These are phyloP conservation scores for Penicillium bovifimosum DNA, from an alignment of 495 filamentous ascomycete species.

Conservation along the genomic window DNA sequence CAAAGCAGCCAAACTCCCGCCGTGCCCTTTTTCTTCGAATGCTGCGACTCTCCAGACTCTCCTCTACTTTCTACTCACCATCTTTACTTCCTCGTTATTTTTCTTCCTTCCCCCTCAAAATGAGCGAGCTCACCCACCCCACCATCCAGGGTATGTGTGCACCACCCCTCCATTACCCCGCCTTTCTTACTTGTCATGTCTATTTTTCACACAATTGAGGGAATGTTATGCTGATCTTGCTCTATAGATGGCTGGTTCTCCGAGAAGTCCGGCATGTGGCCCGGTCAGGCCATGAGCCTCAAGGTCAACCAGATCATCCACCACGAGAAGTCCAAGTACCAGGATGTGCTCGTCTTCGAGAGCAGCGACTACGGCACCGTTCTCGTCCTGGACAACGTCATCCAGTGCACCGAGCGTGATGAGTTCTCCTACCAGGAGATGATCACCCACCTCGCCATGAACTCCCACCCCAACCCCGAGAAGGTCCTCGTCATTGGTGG, in stretches of 20 bases:
- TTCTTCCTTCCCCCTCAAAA: constrained; percentile 26
- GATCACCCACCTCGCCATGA: constrained; percentile 98
- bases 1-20: constrained; percentile 28
- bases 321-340: constrained; percentile 98
- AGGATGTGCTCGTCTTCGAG: constrained; percentile 98
- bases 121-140: constrained; percentile 55
- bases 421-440: constrained; percentile 99
- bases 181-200: constrained; percentile 5
- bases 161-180: constrained; percentile 26
- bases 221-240: background rate
- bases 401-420: constrained; percentile 96
- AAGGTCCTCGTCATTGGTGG: constrained; percentile 97
- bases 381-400: constrained; percentile 97
- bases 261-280: constrained; percentile 97
- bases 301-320: constrained; percentile 96
- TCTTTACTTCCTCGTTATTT: constrained; percentile 12
- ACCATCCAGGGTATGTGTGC: constrained; percentile 52
- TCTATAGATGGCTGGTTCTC: constrained; percentile 96
- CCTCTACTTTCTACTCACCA: constrained; percentile 16
- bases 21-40: constrained; percentile 24
- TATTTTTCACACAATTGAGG: background rate
- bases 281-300: constrained; percentile 97
- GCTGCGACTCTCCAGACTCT: constrained; percentile 19
- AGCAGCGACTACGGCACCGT: constrained; percentile 94
- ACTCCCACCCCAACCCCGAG: constrained; percentile 96